These are phyloP conservation scores for Telopea speciosissima DNA, from an alignment of 177 flowering plant species.

Conservation along the genomic window DNA sequence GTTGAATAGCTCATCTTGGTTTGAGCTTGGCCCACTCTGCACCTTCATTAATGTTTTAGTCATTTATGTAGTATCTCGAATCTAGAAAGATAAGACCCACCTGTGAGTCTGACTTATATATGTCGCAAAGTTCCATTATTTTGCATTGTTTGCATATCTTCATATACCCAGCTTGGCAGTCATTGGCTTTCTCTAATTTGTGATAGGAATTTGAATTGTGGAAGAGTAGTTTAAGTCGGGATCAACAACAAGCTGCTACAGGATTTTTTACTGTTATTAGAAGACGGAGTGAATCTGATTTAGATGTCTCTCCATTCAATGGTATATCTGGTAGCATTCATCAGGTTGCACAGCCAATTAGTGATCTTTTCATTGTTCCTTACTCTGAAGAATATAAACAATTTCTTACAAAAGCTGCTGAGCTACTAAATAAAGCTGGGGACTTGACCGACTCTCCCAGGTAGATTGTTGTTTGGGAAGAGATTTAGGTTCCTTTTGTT, in stretches of 20 bases:
- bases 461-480: constrained; percentile 24
- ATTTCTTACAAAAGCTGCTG: constrained; percentile 60
- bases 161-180: too few relatives aligned
- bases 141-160: too few relatives aligned
- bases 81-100: too few relatives aligned
- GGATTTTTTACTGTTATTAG: constrained; percentile 74
- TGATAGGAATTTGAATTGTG: constrained; percentile 78
- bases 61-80: too few relatives aligned
- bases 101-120: too few relatives aligned
- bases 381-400: constrained; percentile 56
- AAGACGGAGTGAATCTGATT: constrained; percentile 49
- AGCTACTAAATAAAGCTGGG: constrained; percentile 73
- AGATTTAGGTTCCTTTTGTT: background rate
- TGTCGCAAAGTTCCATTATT: too few relatives aligned
- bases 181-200: constrained; percentile 1
- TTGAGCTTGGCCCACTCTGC: too few relatives aligned
- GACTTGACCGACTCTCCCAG: constrained; percentile 64
- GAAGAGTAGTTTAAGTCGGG: constrained; percentile 51
- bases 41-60: too few relatives aligned
- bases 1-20: too few relatives aligned
- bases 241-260: constrained; percentile 51
- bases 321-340: constrained; percentile 11
- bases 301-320: constrained; percentile 27
- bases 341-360: constrained; percentile 12
- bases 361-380: constrained; percentile 63